Percentiles rank a stretch among this genome's conserved stretches.
Conservation (phyloP, 441 rosid species). For the Gossypium davidsonii region DNA sequence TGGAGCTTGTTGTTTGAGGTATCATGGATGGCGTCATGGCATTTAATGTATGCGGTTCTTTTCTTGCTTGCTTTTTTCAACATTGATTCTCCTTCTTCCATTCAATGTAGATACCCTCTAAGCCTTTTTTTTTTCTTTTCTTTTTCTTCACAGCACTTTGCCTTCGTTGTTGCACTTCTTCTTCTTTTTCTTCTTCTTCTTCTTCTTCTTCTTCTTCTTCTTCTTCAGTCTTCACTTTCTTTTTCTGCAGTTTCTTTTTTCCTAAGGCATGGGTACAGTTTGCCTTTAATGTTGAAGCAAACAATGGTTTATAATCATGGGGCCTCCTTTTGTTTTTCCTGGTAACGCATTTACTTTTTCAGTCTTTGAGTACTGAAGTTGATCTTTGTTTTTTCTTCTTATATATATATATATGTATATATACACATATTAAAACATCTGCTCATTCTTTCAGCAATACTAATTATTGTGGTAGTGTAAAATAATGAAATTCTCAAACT, state of each 20-base stretch:
- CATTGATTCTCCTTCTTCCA: slow-evolving; percentile 15
- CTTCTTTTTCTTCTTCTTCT: not conserved
- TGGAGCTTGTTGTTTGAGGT: not conserved
- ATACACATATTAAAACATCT: not conserved
- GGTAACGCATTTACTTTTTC: slow-evolving; percentile 29
- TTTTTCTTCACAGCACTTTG: not conserved
- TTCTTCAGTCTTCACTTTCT: slow-evolving; percentile 9
- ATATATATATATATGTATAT: too few relatives aligned
- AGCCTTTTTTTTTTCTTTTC: not conserved
- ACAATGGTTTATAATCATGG: slow-evolving; percentile 26
- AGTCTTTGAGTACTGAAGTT: slow-evolving; percentile 19
- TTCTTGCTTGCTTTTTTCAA: not conserved
- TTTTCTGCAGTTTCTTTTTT: not conserved
- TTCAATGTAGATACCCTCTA: slow-evolving; percentile 20
- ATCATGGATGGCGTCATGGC: not conserved
- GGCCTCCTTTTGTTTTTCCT: slow-evolving; percentile 18
- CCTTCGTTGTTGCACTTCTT: not conserved
- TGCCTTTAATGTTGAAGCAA: slow-evolving; percentile 22
- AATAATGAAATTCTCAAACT: not conserved
- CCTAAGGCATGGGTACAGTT: slow-evolving; percentile 2
- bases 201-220: slow-evolving; percentile 4
- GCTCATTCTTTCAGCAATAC: not conserved
- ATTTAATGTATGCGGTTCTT: not conserved
- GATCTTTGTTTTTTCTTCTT: not conserved
- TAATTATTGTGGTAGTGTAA: not conserved